A percentile compares a stretch with the other conserved stretches of the same genome.
Conservation (phyloP, 1,284 basidiomycete genomes). For the Ganoderma resinaceum region DNA sequence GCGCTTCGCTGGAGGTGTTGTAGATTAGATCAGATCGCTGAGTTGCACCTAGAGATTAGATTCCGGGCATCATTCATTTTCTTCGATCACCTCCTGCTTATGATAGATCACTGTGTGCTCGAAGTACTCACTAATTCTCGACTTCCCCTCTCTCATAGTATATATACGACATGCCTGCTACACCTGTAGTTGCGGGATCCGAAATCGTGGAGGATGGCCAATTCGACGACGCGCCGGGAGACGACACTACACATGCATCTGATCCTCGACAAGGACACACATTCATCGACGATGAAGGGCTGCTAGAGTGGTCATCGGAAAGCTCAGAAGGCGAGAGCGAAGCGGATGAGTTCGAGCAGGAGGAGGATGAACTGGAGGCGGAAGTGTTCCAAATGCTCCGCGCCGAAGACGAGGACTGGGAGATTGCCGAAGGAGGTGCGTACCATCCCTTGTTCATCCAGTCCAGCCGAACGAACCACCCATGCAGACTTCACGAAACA, state of each 20-base stretch:
- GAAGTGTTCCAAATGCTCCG: constrained; percentile 57
- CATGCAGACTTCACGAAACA: constrained; percentile 93
- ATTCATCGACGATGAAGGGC: constrained; percentile 39
- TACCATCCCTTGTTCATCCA: background rate
- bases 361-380: constrained; percentile 38
- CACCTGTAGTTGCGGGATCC: background rate
- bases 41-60: background rate
- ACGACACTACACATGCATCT: constrained; percentile 13
- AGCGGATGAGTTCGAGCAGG: constrained; percentile 36
- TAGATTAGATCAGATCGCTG: constrained; percentile 13
- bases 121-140: background rate
- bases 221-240: constrained; percentile 41
- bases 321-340: constrained; percentile 34
- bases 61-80: background rate
- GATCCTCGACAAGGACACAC: constrained; percentile 36
- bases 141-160: background rate
- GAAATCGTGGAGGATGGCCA: constrained; percentile 36
- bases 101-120: background rate
- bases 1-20: too few relatives aligned
- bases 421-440: constrained; percentile 79
- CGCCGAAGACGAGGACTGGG: constrained; percentile 93
- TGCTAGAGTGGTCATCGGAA: constrained; percentile 38
- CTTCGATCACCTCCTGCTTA: background rate
- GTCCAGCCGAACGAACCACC: constrained; percentile 28
- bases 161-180: background rate